Percentiles rank a stretch among this genome's conserved stretches.
Evolutionary conservation across 768 basidiomycete species (phyloP).

Genomic region (Tulasnella sp.): DNA sequence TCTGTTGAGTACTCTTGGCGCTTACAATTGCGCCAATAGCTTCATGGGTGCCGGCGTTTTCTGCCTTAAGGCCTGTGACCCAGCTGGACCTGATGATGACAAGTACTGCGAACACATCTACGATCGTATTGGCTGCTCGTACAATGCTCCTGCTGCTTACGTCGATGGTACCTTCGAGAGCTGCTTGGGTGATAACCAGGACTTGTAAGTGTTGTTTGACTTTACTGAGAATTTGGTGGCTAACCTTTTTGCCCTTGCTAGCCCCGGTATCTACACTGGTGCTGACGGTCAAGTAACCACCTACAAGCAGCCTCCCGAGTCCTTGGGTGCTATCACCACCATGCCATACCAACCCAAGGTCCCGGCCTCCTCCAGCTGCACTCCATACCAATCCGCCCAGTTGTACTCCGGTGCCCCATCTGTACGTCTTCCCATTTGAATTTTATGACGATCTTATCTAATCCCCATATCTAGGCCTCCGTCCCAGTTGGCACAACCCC

Average conservation of each 20-base stretch:
- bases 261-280: conserved; percentile 18
- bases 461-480: no score
- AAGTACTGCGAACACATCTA: conserved; percentile 19
- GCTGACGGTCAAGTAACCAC: conserved; percentile 17
- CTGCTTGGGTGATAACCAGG: conserved; percentile 22
- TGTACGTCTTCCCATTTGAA: no score
- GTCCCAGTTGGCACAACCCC: no score
- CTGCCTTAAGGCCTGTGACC: conserved; percentile 28
- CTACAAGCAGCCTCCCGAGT: conserved; percentile 20
- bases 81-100: conserved; percentile 16
- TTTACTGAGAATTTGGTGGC: neutral
- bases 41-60: conserved; percentile 23
- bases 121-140: conserved; percentile 21
- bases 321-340: conserved; percentile 17
- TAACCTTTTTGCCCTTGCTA: neutral
- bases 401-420: conserved; percentile 14
- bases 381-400: conserved; percentile 18
- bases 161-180: conserved; percentile 17
- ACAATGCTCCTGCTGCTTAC: conserved; percentile 19
- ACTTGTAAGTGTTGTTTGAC: conserved; percentile 12
- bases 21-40: conserved; percentile 10
- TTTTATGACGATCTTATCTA: conserved; percentile 13
- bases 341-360: conserved; percentile 21
- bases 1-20: neutral
- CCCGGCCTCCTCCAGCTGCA: conserved; percentile 23